These are phyloP conservation scores for Gamsiella multidivaricata DNA, from an alignment of 192 early-diverging fungal species.

Conservation along the genomic window DNA sequence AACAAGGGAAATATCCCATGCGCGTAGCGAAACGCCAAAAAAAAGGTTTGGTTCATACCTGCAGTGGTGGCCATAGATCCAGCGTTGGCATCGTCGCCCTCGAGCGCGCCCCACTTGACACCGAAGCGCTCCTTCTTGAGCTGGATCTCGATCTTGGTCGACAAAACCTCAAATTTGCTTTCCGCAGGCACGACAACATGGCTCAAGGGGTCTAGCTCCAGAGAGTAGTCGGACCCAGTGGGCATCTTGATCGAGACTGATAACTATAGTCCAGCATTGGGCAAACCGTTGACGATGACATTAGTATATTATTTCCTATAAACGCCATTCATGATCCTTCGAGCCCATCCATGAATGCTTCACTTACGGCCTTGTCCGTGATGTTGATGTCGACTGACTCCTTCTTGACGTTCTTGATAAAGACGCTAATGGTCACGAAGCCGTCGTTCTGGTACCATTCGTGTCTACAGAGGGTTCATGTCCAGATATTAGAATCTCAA, in stretches of 20 bases:
- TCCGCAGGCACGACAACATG: conserved; percentile 80
- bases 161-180: conserved; percentile 80
- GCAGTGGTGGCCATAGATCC: conserved; percentile 57
- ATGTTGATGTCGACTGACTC: conserved; percentile 79
- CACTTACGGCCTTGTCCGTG: conserved; percentile 51
- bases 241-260: conserved; percentile 88
- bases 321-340: background rate
- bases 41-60: conserved; percentile 32
- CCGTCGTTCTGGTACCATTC: conserved; percentile 99
- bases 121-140: conserved; percentile 84
- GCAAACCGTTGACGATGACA: no score
- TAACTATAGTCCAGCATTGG: conserved; percentile 26
- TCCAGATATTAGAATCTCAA: background rate
- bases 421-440: conserved; percentile 87
- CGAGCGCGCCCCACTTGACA: conserved; percentile 86
- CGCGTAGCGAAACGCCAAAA: no score
- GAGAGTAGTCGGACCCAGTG: conserved; percentile 84
- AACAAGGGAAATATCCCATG: background rate
- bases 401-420: conserved; percentile 88
- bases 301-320: background rate
- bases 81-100: conserved; percentile 71
- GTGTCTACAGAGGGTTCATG: conserved; percentile 65
- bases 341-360: background rate
- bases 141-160: conserved; percentile 95
- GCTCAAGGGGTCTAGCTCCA: conserved; percentile 91